A percentile compares a stretch with the other conserved stretches of the same genome.
phyloP scores from a whole-genome alignment of 371 early-diverging fungal genomes.

The Mortierella sp. region DNA sequence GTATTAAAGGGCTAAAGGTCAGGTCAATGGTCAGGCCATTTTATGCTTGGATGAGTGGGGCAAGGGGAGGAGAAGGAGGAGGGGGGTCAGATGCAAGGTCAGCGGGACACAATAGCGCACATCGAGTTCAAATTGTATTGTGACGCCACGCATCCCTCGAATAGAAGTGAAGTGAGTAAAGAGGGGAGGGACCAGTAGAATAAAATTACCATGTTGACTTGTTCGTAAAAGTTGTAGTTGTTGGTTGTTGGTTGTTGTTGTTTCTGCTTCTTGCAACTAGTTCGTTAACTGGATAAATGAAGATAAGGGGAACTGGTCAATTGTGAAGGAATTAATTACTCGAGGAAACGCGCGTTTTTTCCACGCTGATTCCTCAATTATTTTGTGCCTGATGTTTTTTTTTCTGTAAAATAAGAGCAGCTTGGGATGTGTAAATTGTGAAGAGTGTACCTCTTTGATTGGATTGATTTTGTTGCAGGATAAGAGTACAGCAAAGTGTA shows the following conservation, averaged over 20 bases:
- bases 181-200: not conserved
- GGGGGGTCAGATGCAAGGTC: conserved; percentile 4
- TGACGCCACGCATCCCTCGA: conserved; percentile 7
- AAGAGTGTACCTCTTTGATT: not conserved
- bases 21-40: not conserved
- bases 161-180: too few relatives aligned
- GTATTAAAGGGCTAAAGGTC: not conserved
- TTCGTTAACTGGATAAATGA: not conserved
- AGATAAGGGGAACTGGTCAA: not conserved
- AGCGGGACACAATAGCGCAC: not conserved
- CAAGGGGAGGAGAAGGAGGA: not conserved
- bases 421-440: not conserved
- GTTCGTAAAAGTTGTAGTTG: not conserved
- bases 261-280: not conserved
- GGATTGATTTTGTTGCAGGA: not conserved
- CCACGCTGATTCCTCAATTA: not conserved
- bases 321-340: not conserved
- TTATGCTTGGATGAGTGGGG: not conserved
- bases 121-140: not conserved
- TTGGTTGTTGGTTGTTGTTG: not conserved
- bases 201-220: conserved; percentile 14
- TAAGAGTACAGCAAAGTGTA: not conserved
- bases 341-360: not conserved
- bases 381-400: not conserved
- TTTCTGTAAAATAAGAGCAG: not conserved